Percentiles rank a stretch among this genome's conserved stretches.
These are phyloP conservation scores for Mycocalia duriaeana DNA, from an alignment of 1,284 basidiomycete species.

Conservation along the genomic window DNA sequence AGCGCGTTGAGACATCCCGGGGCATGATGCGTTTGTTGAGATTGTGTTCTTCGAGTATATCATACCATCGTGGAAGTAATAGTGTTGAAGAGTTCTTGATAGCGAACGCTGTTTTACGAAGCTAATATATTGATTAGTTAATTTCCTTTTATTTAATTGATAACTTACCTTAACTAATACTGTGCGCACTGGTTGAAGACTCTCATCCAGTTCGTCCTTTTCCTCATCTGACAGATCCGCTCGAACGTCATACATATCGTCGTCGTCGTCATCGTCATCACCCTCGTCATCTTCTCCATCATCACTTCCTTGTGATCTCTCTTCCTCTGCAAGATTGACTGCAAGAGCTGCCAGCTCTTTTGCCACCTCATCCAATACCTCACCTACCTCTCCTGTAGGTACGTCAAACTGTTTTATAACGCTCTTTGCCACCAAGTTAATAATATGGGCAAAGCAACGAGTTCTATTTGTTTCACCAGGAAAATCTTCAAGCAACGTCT, in stretches of 20 bases:
- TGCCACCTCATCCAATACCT: background rate
- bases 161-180: conserved; percentile 10
- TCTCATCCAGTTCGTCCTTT: conserved; percentile 1
- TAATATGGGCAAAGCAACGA: conserved; percentile 9
- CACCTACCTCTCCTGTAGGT: background rate
- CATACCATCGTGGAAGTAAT: background rate
- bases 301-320: background rate
- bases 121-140: background rate
- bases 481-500: conserved; percentile 2
- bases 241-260: conserved; percentile 8
- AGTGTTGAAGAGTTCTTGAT: conserved; percentile 9
- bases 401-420: conserved; percentile 8
- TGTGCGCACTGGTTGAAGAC: background rate
- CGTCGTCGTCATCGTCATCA: background rate
- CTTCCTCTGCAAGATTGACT: background rate
- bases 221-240: conserved; percentile 11
- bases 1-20: conserved; percentile 4
- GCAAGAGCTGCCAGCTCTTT: background rate
- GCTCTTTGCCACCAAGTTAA: conserved; percentile 8
- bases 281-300: background rate
- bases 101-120: conserved; percentile 2
- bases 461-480: conserved; percentile 6
- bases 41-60: conserved; percentile 1
- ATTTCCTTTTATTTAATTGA: background rate
- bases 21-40: conserved; percentile 9